A percentile compares a stretch with the other conserved stretches of the same genome.
Evolutionary conservation across 2,329 filamentous ascomycete species (phyloP).

Genomic region (Microsporum ferrugineum): DNA sequence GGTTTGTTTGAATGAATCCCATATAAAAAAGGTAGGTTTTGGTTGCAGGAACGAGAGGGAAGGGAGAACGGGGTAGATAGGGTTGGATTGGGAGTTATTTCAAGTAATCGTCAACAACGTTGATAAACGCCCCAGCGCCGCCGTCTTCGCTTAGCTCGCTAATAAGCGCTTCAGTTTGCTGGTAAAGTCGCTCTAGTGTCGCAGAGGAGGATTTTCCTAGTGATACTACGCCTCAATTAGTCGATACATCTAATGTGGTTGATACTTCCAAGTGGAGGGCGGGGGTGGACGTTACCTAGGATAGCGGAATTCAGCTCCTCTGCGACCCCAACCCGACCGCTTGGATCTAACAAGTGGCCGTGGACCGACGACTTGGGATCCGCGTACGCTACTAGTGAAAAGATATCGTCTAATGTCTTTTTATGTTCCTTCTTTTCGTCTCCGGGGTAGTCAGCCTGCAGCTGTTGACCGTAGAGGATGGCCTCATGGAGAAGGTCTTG

Average conservation of each 20-base stretch:
- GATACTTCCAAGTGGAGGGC: conserved; percentile 9
- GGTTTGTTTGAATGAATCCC: neutral
- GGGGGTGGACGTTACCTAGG: conserved; percentile 49
- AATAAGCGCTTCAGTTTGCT: conserved; percentile 78
- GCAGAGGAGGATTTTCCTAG: conserved; percentile 81
- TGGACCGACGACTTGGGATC: conserved; percentile 69
- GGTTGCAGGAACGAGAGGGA: neutral
- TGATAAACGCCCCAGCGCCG: conserved; percentile 72
- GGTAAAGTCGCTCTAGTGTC: conserved; percentile 71
- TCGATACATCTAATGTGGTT: neutral
- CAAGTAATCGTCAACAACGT: conserved; percentile 45
- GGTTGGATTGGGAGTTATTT: conserved; percentile 39
- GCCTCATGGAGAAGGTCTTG: conserved; percentile 54
- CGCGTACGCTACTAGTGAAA: conserved; percentile 74
- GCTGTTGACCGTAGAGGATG: conserved; percentile 64
- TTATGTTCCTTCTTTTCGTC: conserved; percentile 60
- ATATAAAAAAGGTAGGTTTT: neutral
- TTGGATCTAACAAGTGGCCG: conserved; percentile 63
- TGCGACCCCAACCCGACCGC: conserved; percentile 64
- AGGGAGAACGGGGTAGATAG: neutral
- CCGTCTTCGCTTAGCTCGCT: conserved; percentile 70
- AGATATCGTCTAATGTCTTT: conserved; percentile 70
- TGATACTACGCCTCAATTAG: conserved; percentile 51
- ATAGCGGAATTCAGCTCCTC: conserved; percentile 94
- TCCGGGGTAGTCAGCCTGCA: conserved; percentile 64